These are phyloP conservation scores for Cladophialophora psammophila DNA, from an alignment of 2,329 filamentous ascomycete genomes.

Conservation along the genomic window DNA sequence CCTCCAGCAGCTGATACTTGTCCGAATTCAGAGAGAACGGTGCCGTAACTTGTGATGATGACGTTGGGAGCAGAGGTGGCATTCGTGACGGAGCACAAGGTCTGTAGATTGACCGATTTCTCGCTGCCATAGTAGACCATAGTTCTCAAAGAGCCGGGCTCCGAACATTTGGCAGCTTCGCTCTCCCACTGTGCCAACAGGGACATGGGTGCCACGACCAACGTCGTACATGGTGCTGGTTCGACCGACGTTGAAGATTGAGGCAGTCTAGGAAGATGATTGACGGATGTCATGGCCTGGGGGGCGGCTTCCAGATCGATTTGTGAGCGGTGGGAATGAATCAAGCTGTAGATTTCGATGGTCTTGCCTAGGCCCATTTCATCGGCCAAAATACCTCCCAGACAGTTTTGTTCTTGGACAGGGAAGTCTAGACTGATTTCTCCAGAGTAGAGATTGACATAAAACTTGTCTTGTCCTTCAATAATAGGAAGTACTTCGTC, in stretches of 20 bases:
- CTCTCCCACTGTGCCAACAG: constrained; percentile 96
- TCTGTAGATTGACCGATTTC: constrained; percentile 78
- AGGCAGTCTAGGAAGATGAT: constrained; percentile 68
- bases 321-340: constrained; percentile 80
- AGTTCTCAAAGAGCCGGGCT: constrained; percentile 79
- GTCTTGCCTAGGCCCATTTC: constrained; percentile 98
- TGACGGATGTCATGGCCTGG: constrained; percentile 57
- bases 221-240: constrained; percentile 82
- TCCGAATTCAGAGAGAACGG: constrained; percentile 87
- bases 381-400: constrained; percentile 91
- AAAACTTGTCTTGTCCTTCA: constrained; percentile 75
- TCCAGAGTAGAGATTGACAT: constrained; percentile 96
- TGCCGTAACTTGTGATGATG: constrained; percentile 93
- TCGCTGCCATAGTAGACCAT: constrained; percentile 93
- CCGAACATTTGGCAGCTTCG: constrained; percentile 89
- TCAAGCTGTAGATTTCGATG: constrained; percentile 94
- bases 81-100: constrained; percentile 78
- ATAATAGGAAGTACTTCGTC: constrained; percentile 75
- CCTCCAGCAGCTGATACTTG: constrained; percentile 72
- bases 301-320: constrained; percentile 45
- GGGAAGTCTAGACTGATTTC: constrained; percentile 92
- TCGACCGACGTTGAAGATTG: constrained; percentile 65
- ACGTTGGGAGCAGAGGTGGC: constrained; percentile 80
- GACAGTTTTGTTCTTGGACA: constrained; percentile 89
- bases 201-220: constrained; percentile 97